Conservation (phyloP, 2,329 filamentous ascomycete species). For the Sporothrix brunneoviolacea region DNA sequence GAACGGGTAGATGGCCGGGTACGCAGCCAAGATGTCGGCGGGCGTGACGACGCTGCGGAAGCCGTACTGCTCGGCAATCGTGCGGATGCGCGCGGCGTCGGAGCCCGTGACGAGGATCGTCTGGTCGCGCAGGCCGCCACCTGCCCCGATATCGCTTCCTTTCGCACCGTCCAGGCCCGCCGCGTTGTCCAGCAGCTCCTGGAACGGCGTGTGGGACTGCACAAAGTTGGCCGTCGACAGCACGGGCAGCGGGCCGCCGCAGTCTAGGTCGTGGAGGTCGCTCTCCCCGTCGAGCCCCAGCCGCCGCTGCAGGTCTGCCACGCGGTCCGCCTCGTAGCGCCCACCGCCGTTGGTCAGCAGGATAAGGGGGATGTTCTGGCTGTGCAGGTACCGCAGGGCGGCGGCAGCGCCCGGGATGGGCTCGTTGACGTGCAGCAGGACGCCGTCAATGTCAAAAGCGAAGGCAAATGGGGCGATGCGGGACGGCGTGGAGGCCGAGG, state of each 20-base stretch:
- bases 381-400: constrained; percentile 65
- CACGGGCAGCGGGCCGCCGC: constrained; percentile 57
- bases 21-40: constrained; percentile 69
- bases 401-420: constrained; percentile 72
- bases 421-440: constrained; percentile 76
- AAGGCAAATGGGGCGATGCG: constrained; percentile 29
- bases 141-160: background rate
- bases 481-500: too few species aligned
- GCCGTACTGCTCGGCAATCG: constrained; percentile 70
- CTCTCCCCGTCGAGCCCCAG: constrained; percentile 82
- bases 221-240: constrained; percentile 67
- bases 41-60: constrained; percentile 80
- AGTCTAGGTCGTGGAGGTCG: constrained; percentile 75
- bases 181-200: constrained; percentile 46
- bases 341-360: constrained; percentile 94
- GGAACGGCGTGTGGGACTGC: constrained; percentile 86
- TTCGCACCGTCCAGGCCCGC: constrained; percentile 9
- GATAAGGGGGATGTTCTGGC: constrained; percentile 79
- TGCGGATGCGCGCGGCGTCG: constrained; percentile 58
- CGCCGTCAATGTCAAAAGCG: constrained; percentile 69
- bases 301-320: constrained; percentile 60
- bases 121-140: constrained; percentile 47
- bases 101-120: constrained; percentile 71
- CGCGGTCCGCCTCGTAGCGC: constrained; percentile 68
- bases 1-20: constrained; percentile 80